phyloP scores from a whole-genome alignment of 176 grass and related monocot genomes.

The Ampelocalamus luodianensis region DNA sequence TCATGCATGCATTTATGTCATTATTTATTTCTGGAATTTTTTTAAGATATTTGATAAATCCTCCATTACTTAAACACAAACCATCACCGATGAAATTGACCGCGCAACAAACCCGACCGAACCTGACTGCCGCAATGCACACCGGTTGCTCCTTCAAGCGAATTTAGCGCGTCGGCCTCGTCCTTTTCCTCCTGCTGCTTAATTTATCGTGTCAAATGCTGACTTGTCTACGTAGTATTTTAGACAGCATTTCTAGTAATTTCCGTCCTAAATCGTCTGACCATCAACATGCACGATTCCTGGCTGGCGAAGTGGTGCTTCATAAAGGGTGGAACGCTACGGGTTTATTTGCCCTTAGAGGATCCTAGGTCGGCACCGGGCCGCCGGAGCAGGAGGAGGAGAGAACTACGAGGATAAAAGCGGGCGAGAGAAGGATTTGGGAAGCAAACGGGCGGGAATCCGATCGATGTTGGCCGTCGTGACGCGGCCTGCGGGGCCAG shows the following conservation, averaged over 20 bases:
- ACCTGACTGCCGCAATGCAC: not conserved
- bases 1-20: no score
- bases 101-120: constrained; percentile 1
- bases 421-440: not conserved
- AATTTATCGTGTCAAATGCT: not conserved
- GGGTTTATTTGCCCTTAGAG: not conserved
- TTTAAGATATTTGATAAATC: no score
- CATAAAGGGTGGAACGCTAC: not conserved
- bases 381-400: no score
- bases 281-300: no score
- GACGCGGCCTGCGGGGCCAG: constrained; percentile 24
- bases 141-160: not conserved
- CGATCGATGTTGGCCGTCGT: not conserved
- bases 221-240: not conserved
- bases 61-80: no score
- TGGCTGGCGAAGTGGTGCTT: not conserved
- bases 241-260: no score
- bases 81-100: not conserved
- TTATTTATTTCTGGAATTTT: no score
- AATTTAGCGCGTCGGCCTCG: not conserved
- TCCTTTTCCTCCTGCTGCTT: not conserved
- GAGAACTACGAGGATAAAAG: not conserved
- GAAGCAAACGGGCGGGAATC: no score
- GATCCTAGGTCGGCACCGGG: no score
- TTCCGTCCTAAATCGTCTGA: no score